Conservation (phyloP, 2,329 filamentous ascomycete species). For the Cercospora nicotianae region DNA sequence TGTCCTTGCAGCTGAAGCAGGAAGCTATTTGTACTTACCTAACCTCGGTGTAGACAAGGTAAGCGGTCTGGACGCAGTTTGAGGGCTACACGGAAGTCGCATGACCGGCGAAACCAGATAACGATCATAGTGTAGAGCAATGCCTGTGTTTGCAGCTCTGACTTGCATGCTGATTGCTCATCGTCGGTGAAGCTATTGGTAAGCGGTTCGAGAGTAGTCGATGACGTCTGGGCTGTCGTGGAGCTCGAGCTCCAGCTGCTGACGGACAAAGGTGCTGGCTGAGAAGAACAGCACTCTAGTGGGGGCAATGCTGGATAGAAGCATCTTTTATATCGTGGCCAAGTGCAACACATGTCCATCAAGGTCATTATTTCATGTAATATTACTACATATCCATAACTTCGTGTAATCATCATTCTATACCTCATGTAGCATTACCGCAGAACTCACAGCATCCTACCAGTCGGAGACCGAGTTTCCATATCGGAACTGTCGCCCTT, state of each 20-base stretch:
- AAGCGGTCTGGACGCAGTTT: background rate
- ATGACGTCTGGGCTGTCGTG: background rate
- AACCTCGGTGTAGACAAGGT: background rate
- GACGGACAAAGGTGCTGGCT: background rate
- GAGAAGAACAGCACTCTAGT: background rate
- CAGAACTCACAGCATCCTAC: background rate
- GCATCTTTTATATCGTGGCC: background rate
- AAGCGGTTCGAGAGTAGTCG: background rate
- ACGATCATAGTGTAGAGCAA: background rate
- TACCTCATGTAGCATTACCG: background rate
- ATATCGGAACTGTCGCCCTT: slow-evolving; percentile 2
- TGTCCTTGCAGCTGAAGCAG: background rate
- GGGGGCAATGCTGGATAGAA: background rate
- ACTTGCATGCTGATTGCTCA: background rate
- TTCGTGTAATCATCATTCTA: background rate
- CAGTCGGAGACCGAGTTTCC: background rate
- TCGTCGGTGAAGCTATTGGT: background rate
- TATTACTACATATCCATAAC: background rate
- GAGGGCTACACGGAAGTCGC: background rate
- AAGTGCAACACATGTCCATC: background rate
- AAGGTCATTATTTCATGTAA: background rate
- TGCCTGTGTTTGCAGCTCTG: background rate
- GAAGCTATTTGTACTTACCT: background rate
- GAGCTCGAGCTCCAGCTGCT: background rate
- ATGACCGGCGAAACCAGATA: background rate